Conservation (phyloP, 2,329 filamentous ascomycete genomes). For the Ceratocystiopsis minuta region DNA sequence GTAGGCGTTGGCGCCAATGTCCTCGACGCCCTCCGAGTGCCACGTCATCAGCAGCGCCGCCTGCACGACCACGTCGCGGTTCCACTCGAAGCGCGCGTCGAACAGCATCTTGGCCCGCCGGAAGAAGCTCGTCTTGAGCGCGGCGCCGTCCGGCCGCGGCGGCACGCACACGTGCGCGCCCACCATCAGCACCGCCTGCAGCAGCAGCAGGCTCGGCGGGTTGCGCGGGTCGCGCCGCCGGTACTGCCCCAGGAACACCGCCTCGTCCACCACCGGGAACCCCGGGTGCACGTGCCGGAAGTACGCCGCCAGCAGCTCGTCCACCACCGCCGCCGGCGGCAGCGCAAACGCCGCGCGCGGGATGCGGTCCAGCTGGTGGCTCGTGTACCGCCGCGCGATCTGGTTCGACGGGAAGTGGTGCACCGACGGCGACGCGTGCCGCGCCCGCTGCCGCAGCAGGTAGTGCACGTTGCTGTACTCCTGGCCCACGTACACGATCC, state of each 20-base stretch:
- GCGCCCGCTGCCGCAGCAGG: background rate
- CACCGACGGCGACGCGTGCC: background rate
- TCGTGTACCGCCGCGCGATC: too few relatives aligned
- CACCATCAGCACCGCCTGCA: background rate
- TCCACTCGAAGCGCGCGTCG: conserved; percentile 1
- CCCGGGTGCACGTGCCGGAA: conserved; percentile 2
- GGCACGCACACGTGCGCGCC: background rate
- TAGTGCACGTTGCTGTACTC: background rate
- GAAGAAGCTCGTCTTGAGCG: conserved; percentile 1
- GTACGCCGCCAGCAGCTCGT: conserved; percentile 1
- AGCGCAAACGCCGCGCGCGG: conserved; percentile 3
- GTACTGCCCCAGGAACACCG: background rate
- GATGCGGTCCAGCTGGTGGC: background rate
- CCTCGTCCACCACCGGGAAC: conserved; percentile 1
- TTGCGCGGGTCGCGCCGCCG: background rate
- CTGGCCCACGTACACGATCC: conserved; percentile 1
- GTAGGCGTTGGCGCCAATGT: conserved; percentile 2
- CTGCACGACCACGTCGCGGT: conserved; percentile 1
- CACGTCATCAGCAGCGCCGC: conserved; percentile 2
- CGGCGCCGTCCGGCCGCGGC: background rate
- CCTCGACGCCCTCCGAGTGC: conserved; percentile 2
- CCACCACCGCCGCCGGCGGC: conserved; percentile 1
- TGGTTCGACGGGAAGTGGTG: background rate
- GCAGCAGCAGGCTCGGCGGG: background rate
- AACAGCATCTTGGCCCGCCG: conserved; percentile 3